These are phyloP conservation scores for Vigna mungo DNA, from an alignment of 306 rosid species.

Conservation along the genomic window DNA sequence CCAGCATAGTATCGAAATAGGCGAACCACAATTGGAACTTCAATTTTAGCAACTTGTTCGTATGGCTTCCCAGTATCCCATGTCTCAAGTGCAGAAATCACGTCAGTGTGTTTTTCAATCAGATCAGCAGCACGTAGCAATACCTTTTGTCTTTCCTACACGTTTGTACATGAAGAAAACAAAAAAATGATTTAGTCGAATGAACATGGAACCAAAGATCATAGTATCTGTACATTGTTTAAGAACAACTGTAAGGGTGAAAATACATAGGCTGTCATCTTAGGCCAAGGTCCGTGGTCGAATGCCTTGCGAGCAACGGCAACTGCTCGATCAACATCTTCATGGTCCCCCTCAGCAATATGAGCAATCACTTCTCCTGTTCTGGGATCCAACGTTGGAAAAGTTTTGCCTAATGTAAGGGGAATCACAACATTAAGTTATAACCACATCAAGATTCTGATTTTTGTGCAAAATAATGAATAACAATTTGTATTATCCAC, in stretches of 20 bases:
- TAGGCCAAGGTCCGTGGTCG: conserved; percentile 90
- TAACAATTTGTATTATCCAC: neutral
- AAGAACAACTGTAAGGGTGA: neutral
- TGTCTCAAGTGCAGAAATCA: conserved; percentile 75
- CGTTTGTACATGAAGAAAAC: neutral
- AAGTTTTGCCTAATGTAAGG: conserved; percentile 63
- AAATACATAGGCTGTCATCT: conserved; percentile 79
- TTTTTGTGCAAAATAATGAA: neutral
- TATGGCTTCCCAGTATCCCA: conserved; percentile 91
- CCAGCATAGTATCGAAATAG: conserved; percentile 78
- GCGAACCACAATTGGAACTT: conserved; percentile 68
- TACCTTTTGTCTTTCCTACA: conserved; percentile 69
- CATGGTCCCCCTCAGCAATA: conserved; percentile 75
- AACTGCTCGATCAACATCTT: conserved; percentile 76
- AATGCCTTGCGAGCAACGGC: conserved; percentile 81
- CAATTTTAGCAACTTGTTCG: conserved; percentile 68
- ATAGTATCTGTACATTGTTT: neutral
- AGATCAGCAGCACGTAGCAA: conserved; percentile 80
- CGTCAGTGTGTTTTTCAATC: conserved; percentile 70
- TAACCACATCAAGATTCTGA: neutral
- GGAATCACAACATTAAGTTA: conserved; percentile 21
- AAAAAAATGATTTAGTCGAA: neutral
- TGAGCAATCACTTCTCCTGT: conserved; percentile 76
- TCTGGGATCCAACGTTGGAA: conserved; percentile 79
- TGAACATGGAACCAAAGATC: conserved; percentile 9